A percentile compares a stretch with the other conserved stretches of the same genome.
phyloP scores from a whole-genome alignment of 192 early-diverging fungal species.

The Coemansia sp. region DNA sequence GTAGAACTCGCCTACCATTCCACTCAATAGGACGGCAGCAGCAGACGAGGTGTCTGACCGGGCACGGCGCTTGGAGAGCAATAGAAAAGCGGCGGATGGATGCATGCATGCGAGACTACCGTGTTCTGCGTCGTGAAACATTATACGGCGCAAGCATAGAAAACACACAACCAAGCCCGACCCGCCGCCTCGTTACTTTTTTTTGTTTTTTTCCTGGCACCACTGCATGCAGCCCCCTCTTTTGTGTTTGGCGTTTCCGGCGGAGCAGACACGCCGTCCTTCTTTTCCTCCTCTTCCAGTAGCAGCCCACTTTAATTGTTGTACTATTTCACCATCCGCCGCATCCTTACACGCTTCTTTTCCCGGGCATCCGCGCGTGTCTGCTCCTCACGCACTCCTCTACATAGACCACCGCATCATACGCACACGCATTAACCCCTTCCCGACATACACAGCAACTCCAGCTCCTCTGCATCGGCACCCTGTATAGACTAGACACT shows the following conservation, averaged over 20 bases:
- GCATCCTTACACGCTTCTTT: conserved; percentile 3
- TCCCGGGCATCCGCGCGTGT: background rate
- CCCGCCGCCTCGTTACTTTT: background rate
- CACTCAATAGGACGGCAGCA: too few species aligned
- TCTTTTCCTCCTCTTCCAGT: background rate
- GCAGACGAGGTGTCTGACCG: too few species aligned
- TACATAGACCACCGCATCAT: background rate
- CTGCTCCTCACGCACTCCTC: conserved; percentile 1
- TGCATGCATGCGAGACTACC: too few species aligned
- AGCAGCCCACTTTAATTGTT: background rate
- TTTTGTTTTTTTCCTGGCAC: background rate
- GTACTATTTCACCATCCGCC: conserved; percentile 2
- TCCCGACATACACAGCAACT: background rate
- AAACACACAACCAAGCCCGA: too few species aligned
- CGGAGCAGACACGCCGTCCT: background rate
- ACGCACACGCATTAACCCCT: background rate
- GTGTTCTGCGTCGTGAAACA: background rate
- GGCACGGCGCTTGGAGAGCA: too few species aligned
- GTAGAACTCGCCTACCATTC: too few species aligned
- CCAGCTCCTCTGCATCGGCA: conserved; percentile 1
- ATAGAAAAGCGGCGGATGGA: too few species aligned
- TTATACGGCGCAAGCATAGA: background rate
- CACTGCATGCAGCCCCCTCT: too few species aligned
- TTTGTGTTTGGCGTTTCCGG: background rate
- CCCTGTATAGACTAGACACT: background rate